Conservation (phyloP, 192 early-diverging fungal genomes). For the Spizellomyces sp. region DNA sequence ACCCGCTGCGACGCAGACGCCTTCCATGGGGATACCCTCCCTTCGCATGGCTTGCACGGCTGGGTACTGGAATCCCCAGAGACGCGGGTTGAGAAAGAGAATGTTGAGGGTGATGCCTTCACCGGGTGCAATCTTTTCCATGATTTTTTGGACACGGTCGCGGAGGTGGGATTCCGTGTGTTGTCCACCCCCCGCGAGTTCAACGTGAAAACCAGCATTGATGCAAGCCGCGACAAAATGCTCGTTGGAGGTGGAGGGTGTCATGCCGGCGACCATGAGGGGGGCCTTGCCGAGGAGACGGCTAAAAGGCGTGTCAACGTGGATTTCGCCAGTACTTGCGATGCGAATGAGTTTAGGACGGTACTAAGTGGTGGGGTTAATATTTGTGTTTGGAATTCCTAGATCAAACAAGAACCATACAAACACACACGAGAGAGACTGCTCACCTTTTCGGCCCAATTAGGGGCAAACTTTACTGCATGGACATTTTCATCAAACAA, state of each 20-base stretch:
- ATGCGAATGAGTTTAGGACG: constrained; percentile 81
- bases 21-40: constrained; percentile 86
- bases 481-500: constrained; percentile 79
- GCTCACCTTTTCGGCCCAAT: constrained; percentile 74
- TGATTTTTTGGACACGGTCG: constrained; percentile 72
- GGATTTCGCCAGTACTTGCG: constrained; percentile 65
- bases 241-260: constrained; percentile 79
- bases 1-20: constrained; percentile 90
- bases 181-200: constrained; percentile 90
- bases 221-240: constrained; percentile 81
- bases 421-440: neutral
- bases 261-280: constrained; percentile 96
- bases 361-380: no score
- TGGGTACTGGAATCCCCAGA: constrained; percentile 93
- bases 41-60: constrained; percentile 73
- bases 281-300: constrained; percentile 86
- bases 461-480: constrained; percentile 73
- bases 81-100: constrained; percentile 84
- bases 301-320: constrained; percentile 85
- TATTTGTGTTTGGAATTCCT: no score
- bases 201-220: constrained; percentile 89
- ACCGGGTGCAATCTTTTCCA: constrained; percentile 70
- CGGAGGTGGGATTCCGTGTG: constrained; percentile 73
- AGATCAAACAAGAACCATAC: neutral
- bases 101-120: constrained; percentile 91